A percentile compares a stretch with the other conserved stretches of the same genome.
Evolutionary conservation across 331 rosid species (phyloP).

Genomic region (Quercus lobata): DNA sequence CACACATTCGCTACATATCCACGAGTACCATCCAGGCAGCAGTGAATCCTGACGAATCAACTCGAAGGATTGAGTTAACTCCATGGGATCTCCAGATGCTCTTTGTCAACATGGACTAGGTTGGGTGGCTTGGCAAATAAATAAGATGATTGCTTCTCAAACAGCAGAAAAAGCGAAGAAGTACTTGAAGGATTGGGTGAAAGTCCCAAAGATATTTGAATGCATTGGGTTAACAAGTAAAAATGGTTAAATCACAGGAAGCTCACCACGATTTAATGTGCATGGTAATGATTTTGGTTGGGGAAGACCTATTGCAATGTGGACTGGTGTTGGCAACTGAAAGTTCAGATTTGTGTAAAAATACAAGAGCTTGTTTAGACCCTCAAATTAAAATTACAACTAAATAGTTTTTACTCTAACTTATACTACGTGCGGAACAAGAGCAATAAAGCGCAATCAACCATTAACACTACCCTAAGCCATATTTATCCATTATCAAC

Average conservation of each 20-base stretch:
- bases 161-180: not conserved
- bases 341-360: too few relatives aligned
- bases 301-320: constrained; percentile 14
- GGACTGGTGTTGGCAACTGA: not conserved
- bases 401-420: too few relatives aligned
- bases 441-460: too few relatives aligned
- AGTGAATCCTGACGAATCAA: not conserved
- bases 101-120: not conserved
- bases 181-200: not conserved
- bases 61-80: constrained; percentile 3
- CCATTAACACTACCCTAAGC: too few relatives aligned
- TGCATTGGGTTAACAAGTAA: too few relatives aligned
- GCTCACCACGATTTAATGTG: constrained; percentile 29
- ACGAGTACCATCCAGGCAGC: not conserved
- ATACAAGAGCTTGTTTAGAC: too few relatives aligned
- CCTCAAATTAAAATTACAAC: too few relatives aligned
- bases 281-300: constrained; percentile 25
- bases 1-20: constrained; percentile 1
- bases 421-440: too few relatives aligned
- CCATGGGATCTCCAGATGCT: constrained; percentile 20
- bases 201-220: not conserved
- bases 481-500: too few relatives aligned
- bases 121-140: constrained; percentile 16
- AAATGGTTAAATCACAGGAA: not conserved
- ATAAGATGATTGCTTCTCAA: not conserved